Evolutionary conservation across 192 early-diverging fungal genomes (phyloP), one percentile per base, ranked within the genome.

Genomic region (Coemansia sp.): DNA sequence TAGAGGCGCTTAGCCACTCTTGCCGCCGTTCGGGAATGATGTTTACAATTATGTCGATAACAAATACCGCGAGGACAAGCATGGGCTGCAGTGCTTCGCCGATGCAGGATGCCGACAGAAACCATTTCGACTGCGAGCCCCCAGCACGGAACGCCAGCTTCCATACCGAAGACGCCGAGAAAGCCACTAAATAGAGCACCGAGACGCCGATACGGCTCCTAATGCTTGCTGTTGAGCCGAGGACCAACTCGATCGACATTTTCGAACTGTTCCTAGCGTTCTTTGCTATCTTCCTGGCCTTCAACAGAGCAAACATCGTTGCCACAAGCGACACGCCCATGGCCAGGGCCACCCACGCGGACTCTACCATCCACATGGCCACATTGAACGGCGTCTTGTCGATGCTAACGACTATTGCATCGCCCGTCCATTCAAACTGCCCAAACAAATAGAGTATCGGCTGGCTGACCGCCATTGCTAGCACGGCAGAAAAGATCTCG

Each of bases 361-460:
- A 63, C 53, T 76, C 68, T 10, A 59, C 36, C 65, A 67, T 63
- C 74, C 74, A 76, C 13, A 67, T 43, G 10, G 64, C 57, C 2
- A 52, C 65, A 8, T 45, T 54, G 55, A 76, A 76, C 53, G 42
- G 20, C 0, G 14, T 43, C n/a, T 17, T 53, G 49, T 43, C 46
- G 4, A 48, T 19, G 10, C 48, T 34, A 0, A 70, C 67, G 0
- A 55, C 56, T 0, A 67, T 43, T 9, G 49, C 40, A 17, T 55
- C 53, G 9, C 69, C 69, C 1, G 61, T 67, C 68, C 68, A 76
- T 10, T 17, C n/a, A 38, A 67, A 36, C 19, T 49, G 32, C 46
- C 54, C 59, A 65, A 76, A 76, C 29, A 70, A 3, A 50, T 76
- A 76, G 13, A 76, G 69, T 0, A 63, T 49, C 2, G 65, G 65